Conservation (phyloP, 2,329 filamentous ascomycete genomes). For the Eurotiales sp. region DNA sequence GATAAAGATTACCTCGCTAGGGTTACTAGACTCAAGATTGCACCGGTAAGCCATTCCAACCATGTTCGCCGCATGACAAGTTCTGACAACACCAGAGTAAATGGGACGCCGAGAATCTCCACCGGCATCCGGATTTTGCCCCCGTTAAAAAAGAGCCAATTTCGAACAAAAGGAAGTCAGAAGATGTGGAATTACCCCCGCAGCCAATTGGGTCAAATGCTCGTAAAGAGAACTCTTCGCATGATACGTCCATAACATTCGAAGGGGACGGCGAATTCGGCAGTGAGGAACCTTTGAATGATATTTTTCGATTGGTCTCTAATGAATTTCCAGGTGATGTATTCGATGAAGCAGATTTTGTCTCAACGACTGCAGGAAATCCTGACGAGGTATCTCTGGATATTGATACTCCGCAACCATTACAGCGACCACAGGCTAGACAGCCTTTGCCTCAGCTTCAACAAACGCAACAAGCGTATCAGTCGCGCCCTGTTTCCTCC, state of each 20-base stretch:
- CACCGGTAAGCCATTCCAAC: constrained; percentile 48
- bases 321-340: constrained; percentile 47
- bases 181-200: constrained; percentile 48
- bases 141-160: constrained; percentile 55
- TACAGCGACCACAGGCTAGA: constrained; percentile 23
- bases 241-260: constrained; percentile 23
- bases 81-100: constrained; percentile 46
- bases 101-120: constrained; percentile 74
- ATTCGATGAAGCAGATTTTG: constrained; percentile 75
- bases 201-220: constrained; percentile 19
- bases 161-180: constrained; percentile 31
- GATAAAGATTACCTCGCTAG: constrained; percentile 90
- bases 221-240: constrained; percentile 29
- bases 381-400: constrained; percentile 70
- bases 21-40: constrained; percentile 83
- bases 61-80: not conserved
- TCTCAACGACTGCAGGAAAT: constrained; percentile 64
- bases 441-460: constrained; percentile 16
- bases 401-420: constrained; percentile 24
- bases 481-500: constrained; percentile 17
- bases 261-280: constrained; percentile 42
- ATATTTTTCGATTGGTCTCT: not conserved
- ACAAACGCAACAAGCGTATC: constrained; percentile 20
- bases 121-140: constrained; percentile 73
- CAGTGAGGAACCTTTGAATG: constrained; percentile 26